Conservation (phyloP, 2,329 filamentous ascomycete genomes). For the Monosporascus sp. region DNA sequence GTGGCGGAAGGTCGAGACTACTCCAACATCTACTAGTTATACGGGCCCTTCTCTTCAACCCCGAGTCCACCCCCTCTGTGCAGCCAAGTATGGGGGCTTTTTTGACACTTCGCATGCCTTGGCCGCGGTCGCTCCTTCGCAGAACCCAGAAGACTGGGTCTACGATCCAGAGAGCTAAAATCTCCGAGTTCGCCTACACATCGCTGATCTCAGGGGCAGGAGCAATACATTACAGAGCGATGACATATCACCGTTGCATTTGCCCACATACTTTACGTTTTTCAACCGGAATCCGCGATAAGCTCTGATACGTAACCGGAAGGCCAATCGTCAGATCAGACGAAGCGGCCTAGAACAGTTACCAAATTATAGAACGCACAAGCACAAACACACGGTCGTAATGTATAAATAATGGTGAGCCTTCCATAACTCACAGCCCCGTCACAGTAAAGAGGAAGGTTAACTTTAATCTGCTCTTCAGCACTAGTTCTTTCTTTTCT, state of each 20-base stretch:
- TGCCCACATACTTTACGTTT: too few species aligned
- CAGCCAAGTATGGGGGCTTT: background rate
- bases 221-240: too few species aligned
- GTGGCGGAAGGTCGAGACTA: background rate
- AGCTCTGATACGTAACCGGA: background rate
- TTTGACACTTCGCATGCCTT: background rate
- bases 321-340: background rate
- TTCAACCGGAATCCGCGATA: background rate
- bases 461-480: too few species aligned
- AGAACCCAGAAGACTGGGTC: too few species aligned
- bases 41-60: background rate
- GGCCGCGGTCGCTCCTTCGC: too few species aligned
- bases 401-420: background rate
- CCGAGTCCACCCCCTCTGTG: background rate
- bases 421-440: too few species aligned
- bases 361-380: background rate
- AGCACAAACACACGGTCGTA: background rate
- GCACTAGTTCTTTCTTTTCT: too few species aligned
- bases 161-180: too few species aligned
- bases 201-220: too few species aligned
- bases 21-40: background rate
- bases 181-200: too few species aligned
- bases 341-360: background rate
- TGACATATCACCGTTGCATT: too few species aligned
- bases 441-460: too few species aligned